These are phyloP conservation scores for Hamamelis virginiana DNA, from an alignment of 164 flowering plant genomes.

Conservation along the genomic window DNA sequence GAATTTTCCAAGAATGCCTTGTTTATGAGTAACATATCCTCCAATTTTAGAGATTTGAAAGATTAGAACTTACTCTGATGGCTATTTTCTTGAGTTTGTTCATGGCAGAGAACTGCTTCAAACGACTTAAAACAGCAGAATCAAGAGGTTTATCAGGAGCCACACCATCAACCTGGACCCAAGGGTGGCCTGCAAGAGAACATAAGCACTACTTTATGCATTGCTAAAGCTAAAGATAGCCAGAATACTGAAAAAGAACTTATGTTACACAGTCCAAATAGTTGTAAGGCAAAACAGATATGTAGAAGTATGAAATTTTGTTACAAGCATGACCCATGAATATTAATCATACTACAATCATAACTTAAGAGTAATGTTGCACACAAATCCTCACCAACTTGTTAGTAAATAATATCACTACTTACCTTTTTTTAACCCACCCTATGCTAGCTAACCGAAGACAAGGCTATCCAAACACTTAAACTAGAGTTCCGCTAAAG, in stretches of 20 bases:
- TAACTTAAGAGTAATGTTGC: neutral
- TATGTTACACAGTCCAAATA: neutral
- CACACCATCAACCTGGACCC: conserved; percentile 59
- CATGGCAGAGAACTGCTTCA: conserved; percentile 80
- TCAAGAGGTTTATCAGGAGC: conserved; percentile 77
- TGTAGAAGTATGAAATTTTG: neutral
- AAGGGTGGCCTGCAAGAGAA: conserved; percentile 59
- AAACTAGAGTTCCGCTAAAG: too few relatives aligned
- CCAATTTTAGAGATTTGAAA: neutral
- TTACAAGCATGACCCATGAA: neutral
- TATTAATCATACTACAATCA: neutral
- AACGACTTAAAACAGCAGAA: conserved; percentile 60
- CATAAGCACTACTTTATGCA: neutral
- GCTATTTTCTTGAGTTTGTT: conserved; percentile 65
- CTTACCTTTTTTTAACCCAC: neutral
- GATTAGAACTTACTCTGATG: conserved; percentile 42
- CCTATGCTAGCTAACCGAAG: neutral
- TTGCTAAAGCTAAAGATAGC: neutral
- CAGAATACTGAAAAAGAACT: neutral
- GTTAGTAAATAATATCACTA: neutral
- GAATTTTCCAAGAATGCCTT: neutral
- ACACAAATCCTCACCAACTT: neutral
- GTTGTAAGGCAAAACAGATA: neutral
- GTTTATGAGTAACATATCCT: too few relatives aligned
- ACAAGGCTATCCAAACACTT: neutral